Percentiles rank a stretch among this genome's conserved stretches.
Conservation (phyloP, 169 alveolate genomes). For the Eimeria maxima region DNA sequence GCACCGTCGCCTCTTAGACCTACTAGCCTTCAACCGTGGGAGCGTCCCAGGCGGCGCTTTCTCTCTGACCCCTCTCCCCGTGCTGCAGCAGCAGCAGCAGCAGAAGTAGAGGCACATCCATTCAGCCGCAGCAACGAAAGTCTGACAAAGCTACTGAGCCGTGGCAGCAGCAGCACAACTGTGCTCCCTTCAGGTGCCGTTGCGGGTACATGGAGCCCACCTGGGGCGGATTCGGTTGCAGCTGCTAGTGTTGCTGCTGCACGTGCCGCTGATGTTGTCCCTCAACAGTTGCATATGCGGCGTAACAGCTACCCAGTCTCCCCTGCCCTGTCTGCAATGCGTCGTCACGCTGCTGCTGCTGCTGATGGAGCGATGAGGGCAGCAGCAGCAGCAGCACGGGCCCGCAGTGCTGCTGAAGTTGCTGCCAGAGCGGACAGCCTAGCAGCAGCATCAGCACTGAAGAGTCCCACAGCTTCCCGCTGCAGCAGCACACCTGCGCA, state of each 20-base stretch:
- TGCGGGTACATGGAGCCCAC: not conserved
- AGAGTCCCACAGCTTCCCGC: constrained; percentile 24
- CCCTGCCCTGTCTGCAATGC: constrained; percentile 39
- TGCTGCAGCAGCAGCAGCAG: constrained; percentile 69
- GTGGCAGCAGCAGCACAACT: constrained; percentile 36
- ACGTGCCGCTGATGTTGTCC: not conserved
- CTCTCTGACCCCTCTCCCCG: constrained; percentile 32
- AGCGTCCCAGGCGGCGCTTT: constrained; percentile 14
- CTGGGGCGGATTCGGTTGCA: not conserved
- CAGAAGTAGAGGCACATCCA: constrained; percentile 26
- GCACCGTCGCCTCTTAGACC: not conserved
- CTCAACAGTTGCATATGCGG: not conserved
- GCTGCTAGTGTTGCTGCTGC: constrained; percentile 18
- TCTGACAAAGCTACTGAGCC: not conserved
- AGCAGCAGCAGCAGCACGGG: constrained; percentile 65
- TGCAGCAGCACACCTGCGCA: constrained; percentile 35
- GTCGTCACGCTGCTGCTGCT: constrained; percentile 64
- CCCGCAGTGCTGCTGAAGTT: constrained; percentile 65
- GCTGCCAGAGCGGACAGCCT: constrained; percentile 57
- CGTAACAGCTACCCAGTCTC: constrained; percentile 61
- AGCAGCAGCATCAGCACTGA: constrained; percentile 32
- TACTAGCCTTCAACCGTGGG: constrained; percentile 21
- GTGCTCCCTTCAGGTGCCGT: not conserved
- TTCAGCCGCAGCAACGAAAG: not conserved
- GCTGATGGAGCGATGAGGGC: constrained; percentile 48